Evolutionary conservation across 495 filamentous ascomycete genomes (phyloP), one percentile per base, ranked within the genome.

Genomic region (Tuber microsphaerosporum): DNA sequence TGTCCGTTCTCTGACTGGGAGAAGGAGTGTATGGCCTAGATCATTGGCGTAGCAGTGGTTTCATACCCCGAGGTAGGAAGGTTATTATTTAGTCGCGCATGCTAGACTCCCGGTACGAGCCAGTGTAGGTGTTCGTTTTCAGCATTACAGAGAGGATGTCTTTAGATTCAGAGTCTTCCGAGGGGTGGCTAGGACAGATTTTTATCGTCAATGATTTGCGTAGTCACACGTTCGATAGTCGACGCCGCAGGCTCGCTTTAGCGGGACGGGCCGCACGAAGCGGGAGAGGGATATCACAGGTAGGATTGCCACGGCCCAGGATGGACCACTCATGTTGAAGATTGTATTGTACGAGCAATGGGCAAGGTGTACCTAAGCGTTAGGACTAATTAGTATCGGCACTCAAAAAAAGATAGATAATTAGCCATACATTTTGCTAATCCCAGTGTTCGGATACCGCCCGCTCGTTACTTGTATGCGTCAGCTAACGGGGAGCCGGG

Each of bases 61-160:
- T 41, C 39, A 0, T 97, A 94, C 31, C 94, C 94, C 0, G 94
- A 94, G 91, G 91, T 4, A 97, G 89, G 86, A 97, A 97, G 4
- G 94, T 97, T 93, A 97, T 97, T 82, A 95, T 88, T 82, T 97
- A 94, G 82, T 97, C 92, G 56, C 92, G 86, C 39, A 97, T 90
- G 72, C 92, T 90, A 44, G 93, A 91, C 71, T 94, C 92, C 44
- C 85, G 87, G 19, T 68, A 74, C 5, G 75, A 31, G 8, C 75
- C 65, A 0, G 77, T 51, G 83, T 97, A 97, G 41, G 88, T 89
- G 61, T 91, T 92, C 31, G 89, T 91, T 75, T 91, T 87, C 39
- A 97, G 83, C 34, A 94, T 93, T 0, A 95, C 90, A 10, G 91
- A 41, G 39, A 92, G 73, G 75, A 97, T 96, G 80, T 97, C 94